Percentiles rank a stretch among this genome's conserved stretches.
Conservation (phyloP, 2,329 filamentous ascomycete species). For the Ophiocordyceps camponoti-saundersi region DNA sequence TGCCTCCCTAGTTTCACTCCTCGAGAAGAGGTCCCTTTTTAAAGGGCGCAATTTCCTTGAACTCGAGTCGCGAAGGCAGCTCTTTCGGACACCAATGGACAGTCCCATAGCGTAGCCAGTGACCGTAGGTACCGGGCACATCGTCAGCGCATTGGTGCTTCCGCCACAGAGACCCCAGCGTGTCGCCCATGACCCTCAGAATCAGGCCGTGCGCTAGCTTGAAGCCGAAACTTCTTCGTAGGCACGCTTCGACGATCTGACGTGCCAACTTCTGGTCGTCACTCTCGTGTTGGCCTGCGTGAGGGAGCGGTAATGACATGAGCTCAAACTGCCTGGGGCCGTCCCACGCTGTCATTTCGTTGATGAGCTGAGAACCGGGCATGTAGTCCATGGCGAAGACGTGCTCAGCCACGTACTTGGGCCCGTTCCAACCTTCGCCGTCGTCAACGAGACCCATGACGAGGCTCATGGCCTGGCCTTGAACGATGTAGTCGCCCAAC, state of each 20-base stretch:
- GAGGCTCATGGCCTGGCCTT: slow-evolving; percentile 33
- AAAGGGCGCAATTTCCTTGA: slow-evolving; percentile 16
- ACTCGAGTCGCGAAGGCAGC: slow-evolving; percentile 17
- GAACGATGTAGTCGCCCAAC: slow-evolving; percentile 39
- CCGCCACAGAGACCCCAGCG: slow-evolving; percentile 36
- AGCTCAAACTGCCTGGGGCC: slow-evolving; percentile 30
- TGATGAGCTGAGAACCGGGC: slow-evolving; percentile 32
- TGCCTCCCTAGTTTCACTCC: background rate
- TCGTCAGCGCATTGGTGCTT: slow-evolving; percentile 29
- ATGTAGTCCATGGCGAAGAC: slow-evolving; percentile 33
- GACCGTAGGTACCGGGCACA: slow-evolving; percentile 32
- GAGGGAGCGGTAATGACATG: slow-evolving; percentile 20
- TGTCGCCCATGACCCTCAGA: slow-evolving; percentile 27
- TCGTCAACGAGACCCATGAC: slow-evolving; percentile 34
- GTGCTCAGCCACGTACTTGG: slow-evolving; percentile 28
- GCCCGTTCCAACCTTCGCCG: slow-evolving; percentile 34
- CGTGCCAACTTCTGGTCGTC: slow-evolving; percentile 28
- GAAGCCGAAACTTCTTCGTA: slow-evolving; percentile 33
- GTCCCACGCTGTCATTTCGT: slow-evolving; percentile 32
- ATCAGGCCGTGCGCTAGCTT: slow-evolving; percentile 39
- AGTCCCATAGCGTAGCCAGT: slow-evolving; percentile 34
- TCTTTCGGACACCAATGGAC: slow-evolving; percentile 26
- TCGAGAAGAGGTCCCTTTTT: slow-evolving; percentile 16
- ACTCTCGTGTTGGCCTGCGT: slow-evolving; percentile 14
- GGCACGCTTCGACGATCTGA: slow-evolving; percentile 31